Evolutionary conservation across 2,329 filamentous ascomycete species (phyloP).

Genomic region (Sarocladium brachiariae): DNA sequence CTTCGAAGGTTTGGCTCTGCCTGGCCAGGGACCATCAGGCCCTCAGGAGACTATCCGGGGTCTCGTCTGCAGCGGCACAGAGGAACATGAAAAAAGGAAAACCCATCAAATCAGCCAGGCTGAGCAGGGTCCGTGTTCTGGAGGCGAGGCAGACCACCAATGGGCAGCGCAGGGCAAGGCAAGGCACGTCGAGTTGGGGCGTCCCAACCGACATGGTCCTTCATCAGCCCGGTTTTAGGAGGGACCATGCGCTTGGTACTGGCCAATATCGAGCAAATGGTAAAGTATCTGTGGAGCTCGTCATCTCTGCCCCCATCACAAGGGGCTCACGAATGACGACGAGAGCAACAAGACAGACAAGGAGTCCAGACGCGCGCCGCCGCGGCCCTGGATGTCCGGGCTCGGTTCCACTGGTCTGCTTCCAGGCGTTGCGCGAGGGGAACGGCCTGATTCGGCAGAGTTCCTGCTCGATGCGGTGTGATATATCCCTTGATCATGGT

Average conservation of each 20-base stretch:
- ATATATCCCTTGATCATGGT: not conserved
- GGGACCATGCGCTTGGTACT: slow-evolving; percentile 5
- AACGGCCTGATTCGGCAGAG: not conserved
- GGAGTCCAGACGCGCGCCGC: not conserved
- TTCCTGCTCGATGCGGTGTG: not conserved
- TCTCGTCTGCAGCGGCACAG: too few species aligned
- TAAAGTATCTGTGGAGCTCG: not conserved
- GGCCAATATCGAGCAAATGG: not conserved
- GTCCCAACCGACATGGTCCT: too few species aligned
- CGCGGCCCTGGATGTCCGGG: slow-evolving; percentile 1
- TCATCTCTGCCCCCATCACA: slow-evolving; percentile 1
- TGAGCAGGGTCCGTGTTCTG: not conserved
- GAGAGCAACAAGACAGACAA: not conserved
- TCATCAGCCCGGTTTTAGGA: too few species aligned
- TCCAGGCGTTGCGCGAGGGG: not conserved
- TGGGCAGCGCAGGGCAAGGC: too few species aligned
- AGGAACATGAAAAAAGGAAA: too few species aligned
- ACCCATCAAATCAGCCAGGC: not conserved
- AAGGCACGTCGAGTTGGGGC: too few species aligned
- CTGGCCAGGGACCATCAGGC: not conserved
- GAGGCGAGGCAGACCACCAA: not conserved
- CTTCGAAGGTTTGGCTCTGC: slow-evolving; percentile 3
- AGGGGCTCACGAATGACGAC: not conserved
- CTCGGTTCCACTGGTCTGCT: not conserved
- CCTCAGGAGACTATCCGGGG: not conserved